Conservation (phyloP, 352 stramenopile genomes). For the Pythium diclinum region DNA sequence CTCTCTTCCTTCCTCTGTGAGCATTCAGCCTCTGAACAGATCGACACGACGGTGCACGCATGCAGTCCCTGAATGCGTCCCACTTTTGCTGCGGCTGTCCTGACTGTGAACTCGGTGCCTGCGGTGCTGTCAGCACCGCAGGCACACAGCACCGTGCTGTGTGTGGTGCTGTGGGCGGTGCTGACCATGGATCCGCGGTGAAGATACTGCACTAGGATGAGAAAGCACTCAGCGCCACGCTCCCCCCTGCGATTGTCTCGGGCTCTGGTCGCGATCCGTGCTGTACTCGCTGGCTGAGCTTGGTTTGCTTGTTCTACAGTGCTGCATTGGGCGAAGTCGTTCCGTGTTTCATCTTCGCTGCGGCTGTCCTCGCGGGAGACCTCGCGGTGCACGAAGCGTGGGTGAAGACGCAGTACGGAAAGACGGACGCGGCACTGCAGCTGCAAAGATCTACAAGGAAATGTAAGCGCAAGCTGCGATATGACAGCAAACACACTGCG, state of each 20-base stretch:
- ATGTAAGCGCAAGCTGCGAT: neutral
- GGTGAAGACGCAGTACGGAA: too few species aligned
- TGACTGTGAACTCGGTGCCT: neutral
- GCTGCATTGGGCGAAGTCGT: neutral
- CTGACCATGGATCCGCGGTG: neutral
- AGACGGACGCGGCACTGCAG: neutral
- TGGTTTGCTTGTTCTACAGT: neutral
- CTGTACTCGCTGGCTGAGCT: neutral
- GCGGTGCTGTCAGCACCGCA: neutral
- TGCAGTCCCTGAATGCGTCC: neutral
- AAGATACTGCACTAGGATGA: neutral
- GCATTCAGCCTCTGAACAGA: neutral
- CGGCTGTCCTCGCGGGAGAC: neutral
- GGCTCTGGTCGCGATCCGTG: too few species aligned
- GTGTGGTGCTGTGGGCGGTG: neutral
- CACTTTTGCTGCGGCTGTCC: neutral
- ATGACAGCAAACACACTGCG: neutral
- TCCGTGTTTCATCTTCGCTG: neutral
- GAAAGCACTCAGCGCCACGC: too few species aligned
- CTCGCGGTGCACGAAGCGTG: too few species aligned
- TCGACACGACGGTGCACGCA: neutral
- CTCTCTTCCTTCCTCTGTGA: neutral
- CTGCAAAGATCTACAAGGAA: neutral
- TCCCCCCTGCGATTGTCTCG: too few species aligned
- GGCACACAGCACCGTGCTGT: too few species aligned